Base-by-base conservation (phyloP, 202 grass and related monocot species). In the Bolboschoenoplectus hybrid region DNA sequence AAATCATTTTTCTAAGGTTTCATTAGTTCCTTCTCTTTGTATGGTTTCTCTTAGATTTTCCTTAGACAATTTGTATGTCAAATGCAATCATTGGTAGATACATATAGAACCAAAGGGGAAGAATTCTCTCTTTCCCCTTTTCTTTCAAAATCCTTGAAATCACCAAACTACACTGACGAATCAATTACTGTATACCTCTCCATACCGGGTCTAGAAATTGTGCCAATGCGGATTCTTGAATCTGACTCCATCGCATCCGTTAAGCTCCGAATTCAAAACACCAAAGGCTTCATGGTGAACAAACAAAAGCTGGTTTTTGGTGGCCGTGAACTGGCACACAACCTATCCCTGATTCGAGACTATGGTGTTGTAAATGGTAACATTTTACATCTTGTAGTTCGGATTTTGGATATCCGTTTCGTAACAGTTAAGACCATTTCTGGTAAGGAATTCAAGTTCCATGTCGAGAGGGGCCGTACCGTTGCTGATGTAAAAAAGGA, bases 191-290 rank as follows among this genome's bases (percentile, higher is more conserved):
- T 93, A 85, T 96, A 87, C 82, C 86, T 96, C 6, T 75, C 84
- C 2, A 81, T 84, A 35, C 91, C 89, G 16, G 88, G 88, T 3
- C 71, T 90, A 19, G 66, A 85, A 5, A 66, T 89, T 74, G 88
- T 91, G 68, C 89, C 90, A 35, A 92, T 91, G 91, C 85, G 83
- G 17, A 89, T 95, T 13, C 53, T 93, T 58, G 86, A 86, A 36
- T 82, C 87, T 2, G 89, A 94, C 80, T 89, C 85, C 4, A 89
- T 95, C 39, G 82, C 90, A 12, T 89, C 89, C 1, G 84, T 96
- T n/a, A 96, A 96, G 88, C 94, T 96, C 71, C 86, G 89, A 35
- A 86, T 93, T 63, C 89, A 96, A 83, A 88, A 43, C 1, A 87
- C 63, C 63, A 90, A 77, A 57, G 92, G 88, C 35, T 86, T 92